Percentiles rank a stretch among this genome's conserved stretches.
These are phyloP conservation scores for Ramaria sp. DNA, from an alignment of 768 basidiomycete genomes.

Conservation along the genomic window DNA sequence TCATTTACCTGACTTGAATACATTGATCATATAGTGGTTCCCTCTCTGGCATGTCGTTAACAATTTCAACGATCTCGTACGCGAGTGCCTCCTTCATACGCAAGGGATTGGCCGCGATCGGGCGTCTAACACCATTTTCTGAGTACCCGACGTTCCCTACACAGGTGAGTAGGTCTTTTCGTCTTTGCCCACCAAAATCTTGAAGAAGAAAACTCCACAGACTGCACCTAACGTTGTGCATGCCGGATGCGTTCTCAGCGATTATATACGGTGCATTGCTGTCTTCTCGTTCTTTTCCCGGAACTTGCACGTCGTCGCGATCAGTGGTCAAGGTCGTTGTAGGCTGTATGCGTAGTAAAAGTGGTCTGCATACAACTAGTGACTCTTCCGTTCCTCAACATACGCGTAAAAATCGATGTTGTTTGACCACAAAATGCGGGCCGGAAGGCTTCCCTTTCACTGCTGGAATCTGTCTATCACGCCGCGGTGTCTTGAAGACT, in stretches of 20 bases:
- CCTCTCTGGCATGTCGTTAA: conserved; percentile 24
- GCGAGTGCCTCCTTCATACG: conserved; percentile 19
- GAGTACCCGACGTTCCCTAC: too few relatives aligned
- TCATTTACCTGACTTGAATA: conserved; percentile 35
- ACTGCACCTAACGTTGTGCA: neutral
- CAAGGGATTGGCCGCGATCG: neutral
- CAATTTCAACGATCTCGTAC: conserved; percentile 49
- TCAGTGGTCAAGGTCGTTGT: conserved; percentile 1
- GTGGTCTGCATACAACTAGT: neutral
- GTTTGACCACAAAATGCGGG: neutral
- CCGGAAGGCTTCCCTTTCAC: neutral
- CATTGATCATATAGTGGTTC: conserved; percentile 52
- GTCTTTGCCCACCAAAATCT: neutral
- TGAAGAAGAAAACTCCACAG: neutral
- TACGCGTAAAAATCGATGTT: neutral
- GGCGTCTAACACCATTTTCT: neutral
- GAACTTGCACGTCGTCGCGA: conserved; percentile 1
- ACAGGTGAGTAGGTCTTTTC: neutral
- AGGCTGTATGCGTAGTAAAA: neutral
- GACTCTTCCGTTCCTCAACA: neutral
- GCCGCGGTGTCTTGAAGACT: neutral
- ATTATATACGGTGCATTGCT: conserved; percentile 6
- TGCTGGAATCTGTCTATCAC: neutral
- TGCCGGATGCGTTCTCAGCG: neutral
- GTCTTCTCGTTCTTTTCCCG: neutral